A percentile compares a stretch with the other conserved stretches of the same genome.
phyloP scores from a whole-genome alignment of 495 filamentous ascomycete species.

The Glarea lozoyensis region DNA sequence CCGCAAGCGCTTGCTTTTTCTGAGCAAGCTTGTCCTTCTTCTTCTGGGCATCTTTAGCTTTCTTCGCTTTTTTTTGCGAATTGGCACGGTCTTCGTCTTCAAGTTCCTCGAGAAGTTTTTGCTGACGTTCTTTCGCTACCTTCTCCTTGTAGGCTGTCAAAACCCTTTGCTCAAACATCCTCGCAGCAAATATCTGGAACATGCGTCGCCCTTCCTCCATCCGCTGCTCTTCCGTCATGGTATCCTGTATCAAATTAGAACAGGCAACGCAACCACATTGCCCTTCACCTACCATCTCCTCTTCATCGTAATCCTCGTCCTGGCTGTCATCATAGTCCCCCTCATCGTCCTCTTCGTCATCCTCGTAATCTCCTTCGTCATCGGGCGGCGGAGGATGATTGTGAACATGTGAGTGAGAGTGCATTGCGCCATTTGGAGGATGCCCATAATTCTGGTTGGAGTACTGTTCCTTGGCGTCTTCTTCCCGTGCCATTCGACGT shows the following conservation, averaged over 20 bases:
- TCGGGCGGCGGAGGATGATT: conserved; percentile 51
- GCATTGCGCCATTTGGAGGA: conserved; percentile 24
- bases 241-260: conserved; percentile 51
- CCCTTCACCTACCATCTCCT: conserved; percentile 58
- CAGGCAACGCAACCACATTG: conserved; percentile 18
- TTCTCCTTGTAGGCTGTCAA: conserved; percentile 96
- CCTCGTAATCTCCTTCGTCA: conserved; percentile 63
- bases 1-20: conserved; percentile 79
- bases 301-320: conserved; percentile 82
- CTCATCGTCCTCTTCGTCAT: conserved; percentile 53
- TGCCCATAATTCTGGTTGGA: conserved; percentile 36
- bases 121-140: conserved; percentile 83
- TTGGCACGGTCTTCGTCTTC: conserved; percentile 70
- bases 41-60: conserved; percentile 85
- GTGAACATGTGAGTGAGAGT: conserved; percentile 32
- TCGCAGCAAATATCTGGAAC: conserved; percentile 98
- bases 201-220: conserved; percentile 98
- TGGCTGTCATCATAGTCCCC: conserved; percentile 85
- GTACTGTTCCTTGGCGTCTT: conserved; percentile 75
- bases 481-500: conserved; percentile 91
- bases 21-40: conserved; percentile 81
- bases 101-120: conserved; percentile 85
- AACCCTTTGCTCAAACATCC: conserved; percentile 98
- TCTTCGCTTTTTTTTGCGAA: conserved; percentile 79
- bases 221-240: conserved; percentile 95